Evolutionary conservation across 768 basidiomycete species (phyloP).

Genomic region (Termitomyces sp.): DNA sequence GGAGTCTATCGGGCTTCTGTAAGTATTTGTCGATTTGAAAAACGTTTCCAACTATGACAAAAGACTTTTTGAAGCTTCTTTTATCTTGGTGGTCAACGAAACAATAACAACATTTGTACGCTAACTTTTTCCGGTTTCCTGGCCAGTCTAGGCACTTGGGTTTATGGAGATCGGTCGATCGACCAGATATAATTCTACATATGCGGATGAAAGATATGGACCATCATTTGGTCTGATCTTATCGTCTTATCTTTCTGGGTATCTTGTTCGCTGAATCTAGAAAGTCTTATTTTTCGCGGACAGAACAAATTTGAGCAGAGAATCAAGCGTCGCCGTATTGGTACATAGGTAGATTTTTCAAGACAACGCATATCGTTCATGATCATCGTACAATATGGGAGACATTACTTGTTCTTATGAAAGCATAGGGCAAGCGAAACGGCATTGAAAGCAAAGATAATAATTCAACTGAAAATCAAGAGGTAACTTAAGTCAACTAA

Average conservation of each 20-base stretch:
- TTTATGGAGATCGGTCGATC: too few species aligned
- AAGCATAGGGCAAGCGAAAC: constrained; percentile 18
- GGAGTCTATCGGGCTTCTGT: neutral
- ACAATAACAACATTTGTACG: neutral
- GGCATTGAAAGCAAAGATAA: constrained; percentile 19
- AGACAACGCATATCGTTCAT: neutral
- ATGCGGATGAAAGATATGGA: too few species aligned
- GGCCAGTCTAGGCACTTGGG: too few species aligned
- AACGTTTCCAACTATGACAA: neutral
- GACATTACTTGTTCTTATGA: neutral
- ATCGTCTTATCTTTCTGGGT: neutral
- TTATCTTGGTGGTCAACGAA: too few species aligned
- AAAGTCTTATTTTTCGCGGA: too few species aligned
- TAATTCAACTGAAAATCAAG: constrained; percentile 13
- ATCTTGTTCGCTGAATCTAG: neutral
- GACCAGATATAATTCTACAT: too few species aligned
- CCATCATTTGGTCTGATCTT: neutral
- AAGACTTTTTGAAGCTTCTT: too few species aligned
- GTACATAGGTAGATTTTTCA: neutral
- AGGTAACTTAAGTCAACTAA: neutral
- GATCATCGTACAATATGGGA: neutral
- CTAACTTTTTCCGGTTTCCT: too few species aligned
- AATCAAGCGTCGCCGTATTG: too few species aligned
- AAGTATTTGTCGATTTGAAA: neutral
- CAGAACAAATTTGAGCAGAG: too few species aligned